phyloP scores from a whole-genome alignment of 495 filamentous ascomycete species.

The Acidiella bohemica region DNA sequence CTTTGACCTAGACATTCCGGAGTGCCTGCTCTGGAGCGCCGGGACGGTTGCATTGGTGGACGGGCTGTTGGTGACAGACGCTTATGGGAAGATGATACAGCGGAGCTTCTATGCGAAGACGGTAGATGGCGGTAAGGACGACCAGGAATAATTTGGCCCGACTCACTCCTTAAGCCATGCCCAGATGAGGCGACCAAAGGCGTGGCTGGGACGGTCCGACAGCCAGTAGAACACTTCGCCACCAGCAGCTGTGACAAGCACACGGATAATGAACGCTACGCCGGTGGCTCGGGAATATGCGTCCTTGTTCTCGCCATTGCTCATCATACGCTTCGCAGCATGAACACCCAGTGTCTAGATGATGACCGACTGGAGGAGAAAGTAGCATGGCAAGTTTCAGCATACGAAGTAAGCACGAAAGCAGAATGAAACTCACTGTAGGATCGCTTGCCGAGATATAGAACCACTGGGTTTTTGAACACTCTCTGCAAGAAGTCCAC shows the following conservation, averaged over 20 bases:
- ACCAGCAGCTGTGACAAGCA: slow-evolving; percentile 9
- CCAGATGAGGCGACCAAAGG: slow-evolving; percentile 5
- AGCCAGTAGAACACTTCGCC: slow-evolving; percentile 22
- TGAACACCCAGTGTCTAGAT: slow-evolving; percentile 28
- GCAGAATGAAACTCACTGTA: slow-evolving; percentile 20
- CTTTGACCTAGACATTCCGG: too few relatives aligned
- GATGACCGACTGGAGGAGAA: slow-evolving; percentile 23
- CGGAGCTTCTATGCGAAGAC: too few relatives aligned
- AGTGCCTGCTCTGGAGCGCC: too few relatives aligned
- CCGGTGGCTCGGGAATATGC: slow-evolving; percentile 1
- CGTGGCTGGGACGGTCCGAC: slow-evolving; percentile 16
- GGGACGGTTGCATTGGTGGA: too few relatives aligned
- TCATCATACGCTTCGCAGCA: slow-evolving; percentile 17
- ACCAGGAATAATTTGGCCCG: too few relatives aligned
- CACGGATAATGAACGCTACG: slow-evolving; percentile 14
- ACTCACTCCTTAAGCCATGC: slow-evolving; percentile 8
- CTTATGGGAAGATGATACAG: too few relatives aligned
- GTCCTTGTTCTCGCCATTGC: neutral
- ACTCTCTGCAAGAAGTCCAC: slow-evolving; percentile 22
- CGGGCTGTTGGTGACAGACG: too few relatives aligned
- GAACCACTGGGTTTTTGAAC: slow-evolving; percentile 18
- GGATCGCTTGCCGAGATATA: slow-evolving; percentile 23
- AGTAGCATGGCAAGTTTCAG: slow-evolving; percentile 17
- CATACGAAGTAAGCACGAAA: neutral
- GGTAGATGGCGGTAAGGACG: too few relatives aligned